Conservation (phyloP, 2,329 filamentous ascomycete genomes). For the Aureobasidium pullulans region DNA sequence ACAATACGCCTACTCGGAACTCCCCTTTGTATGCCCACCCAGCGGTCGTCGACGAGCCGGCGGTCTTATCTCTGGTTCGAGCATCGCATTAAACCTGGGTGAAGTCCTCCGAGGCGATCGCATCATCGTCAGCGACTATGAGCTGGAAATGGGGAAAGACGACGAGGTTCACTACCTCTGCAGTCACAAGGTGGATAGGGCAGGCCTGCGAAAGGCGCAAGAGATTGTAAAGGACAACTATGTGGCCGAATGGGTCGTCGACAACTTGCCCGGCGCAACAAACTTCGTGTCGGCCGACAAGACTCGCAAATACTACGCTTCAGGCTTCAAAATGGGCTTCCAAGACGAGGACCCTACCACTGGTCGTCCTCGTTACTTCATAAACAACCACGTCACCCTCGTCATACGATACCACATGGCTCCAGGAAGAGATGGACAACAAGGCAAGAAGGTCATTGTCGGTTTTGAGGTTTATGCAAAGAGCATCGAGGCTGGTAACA, state of each 20-base stretch:
- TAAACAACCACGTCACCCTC: constrained; percentile 85
- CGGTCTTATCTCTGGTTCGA: constrained; percentile 66
- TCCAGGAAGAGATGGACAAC: constrained; percentile 58
- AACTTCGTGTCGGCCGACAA: constrained; percentile 84
- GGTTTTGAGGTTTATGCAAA: constrained; percentile 88
- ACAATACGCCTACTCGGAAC: constrained; percentile 85
- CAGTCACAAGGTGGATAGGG: constrained; percentile 56
- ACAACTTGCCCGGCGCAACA: constrained; percentile 82
- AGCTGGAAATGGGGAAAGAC: constrained; percentile 70
- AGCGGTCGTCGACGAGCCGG: constrained; percentile 60
- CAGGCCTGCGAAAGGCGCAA: constrained; percentile 59
- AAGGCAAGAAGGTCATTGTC: constrained; percentile 71
- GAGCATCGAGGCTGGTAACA: constrained; percentile 59
- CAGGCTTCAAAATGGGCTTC: constrained; percentile 82
- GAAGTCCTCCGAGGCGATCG: constrained; percentile 82
- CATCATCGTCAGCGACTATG: constrained; percentile 77
- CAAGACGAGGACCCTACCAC: constrained; percentile 56
- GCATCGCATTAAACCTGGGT: constrained; percentile 73
- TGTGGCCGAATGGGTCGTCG: constrained; percentile 88
- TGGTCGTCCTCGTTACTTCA: constrained; percentile 58
- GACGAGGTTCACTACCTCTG: constrained; percentile 67
- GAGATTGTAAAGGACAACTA: constrained; percentile 72
- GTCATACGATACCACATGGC: constrained; percentile 72
- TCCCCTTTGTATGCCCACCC: constrained; percentile 79
- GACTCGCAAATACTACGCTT: constrained; percentile 77